phyloP scores from a whole-genome alignment of 345 rosid genomes.

The Dipteronia sinensis region DNA sequence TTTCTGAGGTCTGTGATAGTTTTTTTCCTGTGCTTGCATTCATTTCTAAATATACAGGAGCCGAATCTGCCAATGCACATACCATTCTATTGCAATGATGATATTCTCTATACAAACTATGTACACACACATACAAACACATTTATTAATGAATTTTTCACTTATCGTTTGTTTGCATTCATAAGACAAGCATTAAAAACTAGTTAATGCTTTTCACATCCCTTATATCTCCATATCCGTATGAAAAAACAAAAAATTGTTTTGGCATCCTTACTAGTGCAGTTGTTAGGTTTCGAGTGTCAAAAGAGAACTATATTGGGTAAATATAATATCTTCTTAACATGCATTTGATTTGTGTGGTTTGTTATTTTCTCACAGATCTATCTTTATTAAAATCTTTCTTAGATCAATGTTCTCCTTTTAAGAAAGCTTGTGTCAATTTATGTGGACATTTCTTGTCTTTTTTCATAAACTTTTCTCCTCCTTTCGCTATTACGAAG shows the following conservation, averaged over 20 bases:
- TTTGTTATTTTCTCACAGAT: background rate
- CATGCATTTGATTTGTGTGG: background rate
- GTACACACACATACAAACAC: background rate
- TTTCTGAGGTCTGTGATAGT: constrained; percentile 60
- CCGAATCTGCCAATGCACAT: background rate
- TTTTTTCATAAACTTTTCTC: background rate
- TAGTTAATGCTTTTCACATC: background rate
- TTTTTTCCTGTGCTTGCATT: background rate
- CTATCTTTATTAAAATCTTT: background rate
- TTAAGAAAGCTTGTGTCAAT: background rate
- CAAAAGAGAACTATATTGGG: background rate
- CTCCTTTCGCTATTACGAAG: background rate
- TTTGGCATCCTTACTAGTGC: background rate
- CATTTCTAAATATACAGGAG: background rate
- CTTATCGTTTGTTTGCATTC: background rate
- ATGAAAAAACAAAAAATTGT: background rate
- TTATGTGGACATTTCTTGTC: background rate
- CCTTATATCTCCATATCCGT: background rate
- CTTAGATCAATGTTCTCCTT: background rate
- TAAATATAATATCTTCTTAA: background rate
- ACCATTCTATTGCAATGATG: background rate
- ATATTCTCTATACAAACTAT: too few species aligned
- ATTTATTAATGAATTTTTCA: too few species aligned
- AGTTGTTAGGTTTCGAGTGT: background rate
- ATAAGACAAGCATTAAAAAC: background rate